phyloP scores from a whole-genome alignment of 2,329 filamentous ascomycete genomes.

The Coniella vitis region DNA sequence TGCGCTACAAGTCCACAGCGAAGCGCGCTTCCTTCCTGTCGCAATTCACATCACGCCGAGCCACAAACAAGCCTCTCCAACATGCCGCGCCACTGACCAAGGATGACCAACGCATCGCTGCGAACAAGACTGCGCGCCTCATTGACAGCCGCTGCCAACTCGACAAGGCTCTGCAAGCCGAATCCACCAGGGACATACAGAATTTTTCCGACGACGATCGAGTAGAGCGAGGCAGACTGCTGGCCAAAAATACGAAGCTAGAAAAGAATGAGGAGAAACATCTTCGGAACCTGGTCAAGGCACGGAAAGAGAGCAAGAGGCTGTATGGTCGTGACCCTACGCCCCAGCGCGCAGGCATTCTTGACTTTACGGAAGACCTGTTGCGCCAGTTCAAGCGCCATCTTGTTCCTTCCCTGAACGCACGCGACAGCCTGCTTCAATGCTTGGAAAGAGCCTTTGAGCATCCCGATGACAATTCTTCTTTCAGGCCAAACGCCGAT shows the following conservation, averaged over 20 bases:
- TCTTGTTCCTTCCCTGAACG: slow-evolving; percentile 17
- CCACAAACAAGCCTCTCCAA: slow-evolving; percentile 3
- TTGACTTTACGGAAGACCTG: slow-evolving; percentile 16
- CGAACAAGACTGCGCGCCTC: slow-evolving; percentile 15
- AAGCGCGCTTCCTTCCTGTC: neutral
- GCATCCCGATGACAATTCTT: neutral
- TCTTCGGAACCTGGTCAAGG: slow-evolving; percentile 8
- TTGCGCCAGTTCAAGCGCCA: slow-evolving; percentile 19
- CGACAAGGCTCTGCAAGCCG: slow-evolving; percentile 16
- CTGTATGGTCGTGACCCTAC: slow-evolving; percentile 15
- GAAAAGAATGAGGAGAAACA: slow-evolving; percentile 16
- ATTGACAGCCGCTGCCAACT: slow-evolving; percentile 19
- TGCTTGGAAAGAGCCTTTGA: neutral
- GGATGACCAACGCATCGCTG: slow-evolving; percentile 12
- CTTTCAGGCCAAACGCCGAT: neutral
- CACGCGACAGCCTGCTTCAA: neutral
- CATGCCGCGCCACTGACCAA: slow-evolving; percentile 15
- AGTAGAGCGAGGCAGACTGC: slow-evolving; percentile 13
- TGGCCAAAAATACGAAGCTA: slow-evolving; percentile 13
- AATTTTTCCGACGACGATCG: slow-evolving; percentile 11
- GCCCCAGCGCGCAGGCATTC: slow-evolving; percentile 14
- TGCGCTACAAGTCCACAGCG: neutral
- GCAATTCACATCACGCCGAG: neutral
- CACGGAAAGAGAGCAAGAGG: slow-evolving; percentile 14
- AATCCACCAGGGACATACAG: slow-evolving; percentile 6